Conservation (phyloP, 345 rosid species). For the Dimocarpus longan region DNA sequence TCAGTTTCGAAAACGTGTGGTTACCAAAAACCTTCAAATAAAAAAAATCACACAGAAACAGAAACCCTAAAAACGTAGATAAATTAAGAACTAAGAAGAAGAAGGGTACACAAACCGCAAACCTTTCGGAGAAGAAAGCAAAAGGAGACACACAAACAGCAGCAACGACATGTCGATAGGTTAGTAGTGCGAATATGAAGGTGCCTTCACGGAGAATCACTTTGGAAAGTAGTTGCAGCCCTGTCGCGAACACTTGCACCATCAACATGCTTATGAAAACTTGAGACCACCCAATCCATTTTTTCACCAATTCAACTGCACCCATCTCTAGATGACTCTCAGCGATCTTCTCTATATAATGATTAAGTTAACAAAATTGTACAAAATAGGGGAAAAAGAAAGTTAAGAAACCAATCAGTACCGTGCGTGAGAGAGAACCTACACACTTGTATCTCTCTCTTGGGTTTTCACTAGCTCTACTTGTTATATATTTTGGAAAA, state of each 20-base stretch:
- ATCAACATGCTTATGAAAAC: constrained; percentile 38
- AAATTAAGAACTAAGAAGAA: not conserved
- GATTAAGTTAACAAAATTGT: too few species aligned
- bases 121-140: constrained; percentile 53
- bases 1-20: too few species aligned
- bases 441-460: too few species aligned
- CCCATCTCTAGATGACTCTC: not conserved
- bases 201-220: constrained; percentile 39
- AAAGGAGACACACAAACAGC: constrained; percentile 48
- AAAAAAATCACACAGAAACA: too few species aligned
- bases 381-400: too few species aligned
- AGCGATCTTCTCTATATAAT: too few species aligned
- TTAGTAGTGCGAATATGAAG: constrained; percentile 47
- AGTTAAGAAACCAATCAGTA: too few species aligned
- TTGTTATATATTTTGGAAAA: too few species aligned
- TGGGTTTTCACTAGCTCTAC: too few species aligned
- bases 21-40: constrained; percentile 27
- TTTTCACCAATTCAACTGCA: not conserved
- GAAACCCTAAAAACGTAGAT: not conserved
- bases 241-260: constrained; percentile 46
- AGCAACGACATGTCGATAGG: constrained; percentile 54
- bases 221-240: constrained; percentile 45
- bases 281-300: constrained; percentile 24
- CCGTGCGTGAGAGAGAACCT: too few species aligned
- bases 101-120: too few species aligned